phyloP scores from a whole-genome alignment of 768 basidiomycete species.

The Chlorophyllum brunneum region DNA sequence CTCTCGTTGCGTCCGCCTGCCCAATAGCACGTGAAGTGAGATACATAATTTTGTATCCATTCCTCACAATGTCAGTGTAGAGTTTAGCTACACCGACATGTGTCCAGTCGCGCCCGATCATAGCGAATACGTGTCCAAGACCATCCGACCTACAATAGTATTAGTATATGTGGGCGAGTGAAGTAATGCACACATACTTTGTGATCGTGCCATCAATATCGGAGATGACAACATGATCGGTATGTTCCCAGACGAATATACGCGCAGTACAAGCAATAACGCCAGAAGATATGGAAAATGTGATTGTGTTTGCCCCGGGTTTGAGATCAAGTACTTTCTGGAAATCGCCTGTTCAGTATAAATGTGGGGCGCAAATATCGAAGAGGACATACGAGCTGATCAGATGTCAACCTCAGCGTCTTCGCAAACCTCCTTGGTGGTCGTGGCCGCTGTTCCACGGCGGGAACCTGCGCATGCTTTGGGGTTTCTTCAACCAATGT shows the following conservation, averaged over 20 bases:
- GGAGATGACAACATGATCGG: conserved; percentile 86
- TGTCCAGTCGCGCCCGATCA: conserved; percentile 98
- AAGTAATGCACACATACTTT: conserved; percentile 52
- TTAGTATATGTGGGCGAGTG: not conserved
- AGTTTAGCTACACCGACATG: conserved; percentile 96
- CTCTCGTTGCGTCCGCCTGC: conserved; percentile 94
- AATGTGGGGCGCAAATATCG: not conserved
- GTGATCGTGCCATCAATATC: conserved; percentile 99
- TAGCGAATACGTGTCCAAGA: conserved; percentile 92
- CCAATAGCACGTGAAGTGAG: conserved; percentile 96
- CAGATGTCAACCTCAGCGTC: conserved; percentile 88
- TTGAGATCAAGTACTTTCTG: conserved; percentile 86
- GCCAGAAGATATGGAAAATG: conserved; percentile 88
- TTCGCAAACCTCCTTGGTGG: conserved; percentile 70
- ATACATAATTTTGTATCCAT: conserved; percentile 98
- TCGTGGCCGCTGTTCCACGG: conserved; percentile 9
- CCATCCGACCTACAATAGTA: conserved; percentile 74
- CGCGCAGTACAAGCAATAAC: conserved; percentile 83
- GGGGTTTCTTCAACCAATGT: conserved; percentile 1
- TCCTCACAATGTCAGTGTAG: conserved; percentile 91
- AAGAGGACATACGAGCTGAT: conserved; percentile 71
- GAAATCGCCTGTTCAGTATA: not conserved
- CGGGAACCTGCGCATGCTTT: conserved; percentile 15
- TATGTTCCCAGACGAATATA: conserved; percentile 95
- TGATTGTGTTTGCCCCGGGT: conserved; percentile 85